Conservation (phyloP, 768 basidiomycete genomes). For the Candolleomyces efflorescens region DNA sequence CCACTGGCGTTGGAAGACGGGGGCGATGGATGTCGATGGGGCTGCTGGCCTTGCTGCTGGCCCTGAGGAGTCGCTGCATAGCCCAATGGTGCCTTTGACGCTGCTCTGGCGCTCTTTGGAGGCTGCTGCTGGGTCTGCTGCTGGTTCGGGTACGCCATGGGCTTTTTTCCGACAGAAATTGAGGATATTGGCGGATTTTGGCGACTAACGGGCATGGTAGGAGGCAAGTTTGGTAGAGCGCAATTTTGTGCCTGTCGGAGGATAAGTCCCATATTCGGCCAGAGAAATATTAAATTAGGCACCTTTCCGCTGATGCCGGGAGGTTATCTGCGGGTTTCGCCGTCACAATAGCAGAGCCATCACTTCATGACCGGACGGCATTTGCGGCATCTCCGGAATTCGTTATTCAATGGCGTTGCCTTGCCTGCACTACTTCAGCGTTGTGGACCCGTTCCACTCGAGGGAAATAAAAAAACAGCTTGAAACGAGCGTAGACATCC, state of each 20-base stretch:
- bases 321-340: too few species aligned
- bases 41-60: constrained; percentile 34
- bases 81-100: constrained; percentile 43
- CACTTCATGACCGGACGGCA: too few species aligned
- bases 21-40: constrained; percentile 42
- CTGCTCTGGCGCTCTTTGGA: constrained; percentile 41
- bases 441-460: too few species aligned
- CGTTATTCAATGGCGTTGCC: too few species aligned
- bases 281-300: not conserved
- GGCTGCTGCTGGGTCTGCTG: constrained; percentile 17
- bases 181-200: constrained; percentile 49
- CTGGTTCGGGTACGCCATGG: constrained; percentile 69
- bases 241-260: not conserved
- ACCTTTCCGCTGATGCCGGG: too few species aligned
- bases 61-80: constrained; percentile 26
- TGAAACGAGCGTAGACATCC: too few species aligned
- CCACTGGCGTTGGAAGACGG: constrained; percentile 40
- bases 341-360: too few species aligned
- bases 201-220: constrained; percentile 28
- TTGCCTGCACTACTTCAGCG: too few species aligned
- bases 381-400: too few species aligned
- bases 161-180: constrained; percentile 88
- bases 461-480: too few species aligned
- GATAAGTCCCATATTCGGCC: not conserved
- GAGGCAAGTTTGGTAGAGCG: not conserved